Evolutionary conservation across 2,329 filamentous ascomycete genomes (phyloP).

Genomic region (Colletotrichum salicis): DNA sequence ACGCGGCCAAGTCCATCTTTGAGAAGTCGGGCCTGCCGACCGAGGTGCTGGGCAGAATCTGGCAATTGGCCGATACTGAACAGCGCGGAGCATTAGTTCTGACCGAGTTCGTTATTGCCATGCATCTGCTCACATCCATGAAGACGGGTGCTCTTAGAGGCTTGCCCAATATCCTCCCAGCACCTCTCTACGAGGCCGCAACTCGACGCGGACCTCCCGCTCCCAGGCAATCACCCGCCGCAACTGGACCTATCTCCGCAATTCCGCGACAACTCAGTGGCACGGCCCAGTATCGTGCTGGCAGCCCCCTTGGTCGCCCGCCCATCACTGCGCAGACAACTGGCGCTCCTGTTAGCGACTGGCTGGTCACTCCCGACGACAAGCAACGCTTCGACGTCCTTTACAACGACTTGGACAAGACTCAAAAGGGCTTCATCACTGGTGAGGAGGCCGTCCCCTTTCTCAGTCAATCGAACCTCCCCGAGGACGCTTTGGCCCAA

Average conservation of each 20-base stretch:
- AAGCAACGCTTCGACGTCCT: conserved; percentile 89
- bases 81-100: conserved; percentile 86
- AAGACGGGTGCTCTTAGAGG: conserved; percentile 84
- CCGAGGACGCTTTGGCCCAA: conserved; percentile 88
- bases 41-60: conserved; percentile 92
- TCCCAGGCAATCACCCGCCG: conserved; percentile 61
- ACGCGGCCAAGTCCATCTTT: conserved; percentile 92
- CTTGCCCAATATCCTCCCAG: conserved; percentile 83
- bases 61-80: conserved; percentile 94
- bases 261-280: conserved; percentile 89
- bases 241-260: conserved; percentile 67
- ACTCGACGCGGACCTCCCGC: conserved; percentile 67
- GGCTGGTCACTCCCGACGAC: conserved; percentile 84
- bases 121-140: conserved; percentile 94
- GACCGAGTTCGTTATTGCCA: conserved; percentile 96
- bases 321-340: conserved; percentile 57
- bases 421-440: conserved; percentile 83
- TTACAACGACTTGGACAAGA: conserved; percentile 85
- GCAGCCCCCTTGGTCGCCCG: conserved; percentile 65
- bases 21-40: conserved; percentile 92
- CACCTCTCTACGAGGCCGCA: conserved; percentile 90
- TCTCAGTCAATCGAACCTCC: conserved; percentile 89
- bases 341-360: conserved; percentile 63
- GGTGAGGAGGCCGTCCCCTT: conserved; percentile 95
- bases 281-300: conserved; percentile 70